Percentiles rank a stretch among this genome's conserved stretches.
Evolutionary conservation across 2,329 filamentous ascomycete genomes (phyloP).

Genomic region (Hysterium pulicare): DNA sequence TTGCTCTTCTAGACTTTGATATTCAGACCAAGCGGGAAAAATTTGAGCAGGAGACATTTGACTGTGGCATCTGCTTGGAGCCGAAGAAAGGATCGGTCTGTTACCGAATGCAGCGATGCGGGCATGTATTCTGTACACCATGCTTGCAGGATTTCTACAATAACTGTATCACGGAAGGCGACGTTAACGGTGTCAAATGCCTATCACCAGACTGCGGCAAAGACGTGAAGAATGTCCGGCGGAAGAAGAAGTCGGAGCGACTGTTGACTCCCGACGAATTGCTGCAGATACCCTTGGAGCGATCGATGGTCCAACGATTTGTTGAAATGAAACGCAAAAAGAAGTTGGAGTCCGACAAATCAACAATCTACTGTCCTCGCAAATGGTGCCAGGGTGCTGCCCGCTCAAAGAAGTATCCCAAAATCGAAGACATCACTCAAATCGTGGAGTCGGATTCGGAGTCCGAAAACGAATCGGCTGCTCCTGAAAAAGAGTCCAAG

Average conservation of each 20-base stretch:
- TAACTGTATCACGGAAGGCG: constrained; percentile 79
- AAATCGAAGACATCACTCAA: constrained; percentile 41
- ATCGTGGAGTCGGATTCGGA: constrained; percentile 38
- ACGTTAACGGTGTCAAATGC: constrained; percentile 76
- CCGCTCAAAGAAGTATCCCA: constrained; percentile 51
- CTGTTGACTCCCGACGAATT: constrained; percentile 81
- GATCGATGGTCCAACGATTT: constrained; percentile 77
- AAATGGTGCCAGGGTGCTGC: constrained; percentile 91
- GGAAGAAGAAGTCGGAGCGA: constrained; percentile 58
- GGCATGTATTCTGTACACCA: constrained; percentile 85
- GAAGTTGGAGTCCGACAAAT: constrained; percentile 85
- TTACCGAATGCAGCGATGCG: constrained; percentile 77
- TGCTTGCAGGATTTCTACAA: constrained; percentile 91
- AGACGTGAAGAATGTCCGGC: constrained; percentile 36
- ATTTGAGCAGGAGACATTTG: constrained; percentile 81
- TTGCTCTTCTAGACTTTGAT: constrained; percentile 74
- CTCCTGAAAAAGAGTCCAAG: constrained; percentile 14
- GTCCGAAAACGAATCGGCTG: constrained; percentile 32
- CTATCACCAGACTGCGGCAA: constrained; percentile 75
- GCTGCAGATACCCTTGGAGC: constrained; percentile 48
- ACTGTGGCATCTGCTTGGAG: constrained; percentile 85
- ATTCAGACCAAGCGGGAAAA: constrained; percentile 67
- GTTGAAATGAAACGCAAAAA: constrained; percentile 89
- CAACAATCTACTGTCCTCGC: constrained; percentile 87
- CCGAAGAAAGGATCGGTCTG: constrained; percentile 84